Percentiles rank a stretch among this genome's conserved stretches.
phyloP scores from a whole-genome alignment of 139 green algal genomes.

The Micromonas pusilla region DNA sequence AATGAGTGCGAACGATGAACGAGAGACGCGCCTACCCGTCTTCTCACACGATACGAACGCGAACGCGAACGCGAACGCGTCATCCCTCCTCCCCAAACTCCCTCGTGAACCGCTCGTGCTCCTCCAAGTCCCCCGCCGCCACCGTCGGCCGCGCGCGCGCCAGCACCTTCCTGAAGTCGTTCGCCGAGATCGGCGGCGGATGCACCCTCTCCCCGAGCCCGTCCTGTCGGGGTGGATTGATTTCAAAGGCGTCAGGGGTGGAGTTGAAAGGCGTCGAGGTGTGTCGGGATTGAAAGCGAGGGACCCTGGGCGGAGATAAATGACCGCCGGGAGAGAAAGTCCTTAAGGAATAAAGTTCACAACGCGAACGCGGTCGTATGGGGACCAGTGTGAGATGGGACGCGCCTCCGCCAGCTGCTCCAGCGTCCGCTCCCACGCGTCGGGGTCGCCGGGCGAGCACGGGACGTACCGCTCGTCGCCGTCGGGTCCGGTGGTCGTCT shows the following conservation, averaged over 20 bases:
- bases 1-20: too few relatives aligned
- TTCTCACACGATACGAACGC: too few relatives aligned
- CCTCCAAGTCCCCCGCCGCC: constrained; percentile 66
- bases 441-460: constrained; percentile 66
- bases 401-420: constrained; percentile 70
- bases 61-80: not conserved
- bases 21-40: too few relatives aligned
- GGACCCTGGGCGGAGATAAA: too few relatives aligned
- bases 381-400: too few relatives aligned
- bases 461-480: constrained; percentile 50
- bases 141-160: constrained; percentile 85
- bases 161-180: constrained; percentile 84
- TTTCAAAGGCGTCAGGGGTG: too few relatives aligned
- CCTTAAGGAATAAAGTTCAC: too few relatives aligned
- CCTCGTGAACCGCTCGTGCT: constrained; percentile 83
- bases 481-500: constrained; percentile 41
- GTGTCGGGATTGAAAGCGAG: too few relatives aligned
- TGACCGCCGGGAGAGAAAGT: too few relatives aligned
- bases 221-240: too few relatives aligned
- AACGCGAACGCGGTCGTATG: too few relatives aligned
- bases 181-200: constrained; percentile 66
- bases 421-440: constrained; percentile 57
- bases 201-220: constrained; percentile 38
- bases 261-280: too few relatives aligned
- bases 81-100: constrained; percentile 93